Evolutionary conservation across 306 rosid species (phyloP).

Genomic region (Dicorynia guianensis): DNA sequence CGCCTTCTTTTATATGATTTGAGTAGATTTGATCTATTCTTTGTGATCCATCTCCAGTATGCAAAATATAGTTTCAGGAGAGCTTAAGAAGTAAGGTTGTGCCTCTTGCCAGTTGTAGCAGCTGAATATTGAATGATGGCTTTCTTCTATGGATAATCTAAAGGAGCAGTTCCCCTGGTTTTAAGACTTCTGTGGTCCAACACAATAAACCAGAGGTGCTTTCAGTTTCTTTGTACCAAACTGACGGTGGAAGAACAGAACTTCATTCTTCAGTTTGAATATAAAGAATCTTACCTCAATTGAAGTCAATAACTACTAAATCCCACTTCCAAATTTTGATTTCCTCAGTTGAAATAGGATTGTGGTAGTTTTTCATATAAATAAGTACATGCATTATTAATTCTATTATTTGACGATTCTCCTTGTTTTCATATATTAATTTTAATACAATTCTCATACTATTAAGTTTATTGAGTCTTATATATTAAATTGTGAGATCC

Average conservation of each 20-base stretch:
- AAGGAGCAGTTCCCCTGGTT: conserved; percentile 36
- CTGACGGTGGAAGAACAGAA: conserved; percentile 51
- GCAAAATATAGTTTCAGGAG: conserved; percentile 26
- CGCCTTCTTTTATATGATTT: conserved; percentile 36
- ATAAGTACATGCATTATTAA: no score
- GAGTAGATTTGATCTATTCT: background rate
- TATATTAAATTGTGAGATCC: no score
- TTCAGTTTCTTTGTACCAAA: conserved; percentile 50
- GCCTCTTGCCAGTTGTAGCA: conserved; percentile 35
- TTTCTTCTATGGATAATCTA: conserved; percentile 31
- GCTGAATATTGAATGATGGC: conserved; percentile 45
- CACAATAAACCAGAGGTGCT: background rate
- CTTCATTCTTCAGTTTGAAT: conserved; percentile 8
- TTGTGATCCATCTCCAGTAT: conserved; percentile 50
- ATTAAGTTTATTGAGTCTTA: no score
- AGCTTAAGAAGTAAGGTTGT: conserved; percentile 39
- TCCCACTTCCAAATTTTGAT: background rate
- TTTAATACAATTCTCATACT: no score
- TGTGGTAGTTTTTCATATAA: conserved; percentile 16
- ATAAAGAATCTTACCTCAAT: background rate
- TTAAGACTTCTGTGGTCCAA: conserved; percentile 33
- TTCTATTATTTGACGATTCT: no score
- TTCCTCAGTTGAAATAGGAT: background rate
- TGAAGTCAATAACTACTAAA: conserved; percentile 1
- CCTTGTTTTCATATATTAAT: no score